Base-by-base conservation (phyloP, 2,329 filamentous ascomycete species). In the Nigrospora osmanthi region DNA sequence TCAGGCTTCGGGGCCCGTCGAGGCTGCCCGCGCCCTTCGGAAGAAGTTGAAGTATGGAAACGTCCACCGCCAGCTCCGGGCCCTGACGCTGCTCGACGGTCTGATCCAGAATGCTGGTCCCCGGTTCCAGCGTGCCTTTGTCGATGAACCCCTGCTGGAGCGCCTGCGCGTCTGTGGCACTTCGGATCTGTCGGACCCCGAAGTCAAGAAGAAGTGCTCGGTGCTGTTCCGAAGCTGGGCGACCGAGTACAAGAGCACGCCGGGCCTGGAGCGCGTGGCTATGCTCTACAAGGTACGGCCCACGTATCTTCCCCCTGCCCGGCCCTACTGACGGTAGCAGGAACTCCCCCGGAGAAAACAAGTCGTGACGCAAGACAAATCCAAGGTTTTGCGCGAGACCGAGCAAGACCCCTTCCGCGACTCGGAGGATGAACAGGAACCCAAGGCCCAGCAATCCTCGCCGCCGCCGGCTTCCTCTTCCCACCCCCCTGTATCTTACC, bases 11-110 rank as follows among this genome's bases (percentile, higher is more conserved):
- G 93, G 93, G 0, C 89, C 93, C 2, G 78, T 81, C 12, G 93
- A 98, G 71, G 90, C 90, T 47, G 89, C 91, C 44, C 81, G 93
- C 59, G 90, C 93, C 40, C 79, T 98, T 56, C 82, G 93, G 49
- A 98, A 98, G 78, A 97, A 97, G 72, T 80, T 98, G 76, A 98
- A 98, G 71, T 97, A 98, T 66, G 93, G 93, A 56, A 95, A 82
- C 58, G 76, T 87, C n/a, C 91, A 97, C 65, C 85, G 89, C 41
- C 93, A 98, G 65, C 75, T 97, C 32, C 81, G 93, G 48, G 87
- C 93, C 33, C 77, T 98, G 17, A 85, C 86, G 11, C 83, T 98
- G 41, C 78, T 98, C 2, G 93, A 98, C 62, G 90, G 87, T 36
- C 75, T 98, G 35, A 93, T 98, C 49, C 88, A 96, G 60, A 98